A percentile compares a stretch with the other conserved stretches of the same genome.
Conservation (phyloP, 305 asterid species). For the Rubia tinctorum region DNA sequence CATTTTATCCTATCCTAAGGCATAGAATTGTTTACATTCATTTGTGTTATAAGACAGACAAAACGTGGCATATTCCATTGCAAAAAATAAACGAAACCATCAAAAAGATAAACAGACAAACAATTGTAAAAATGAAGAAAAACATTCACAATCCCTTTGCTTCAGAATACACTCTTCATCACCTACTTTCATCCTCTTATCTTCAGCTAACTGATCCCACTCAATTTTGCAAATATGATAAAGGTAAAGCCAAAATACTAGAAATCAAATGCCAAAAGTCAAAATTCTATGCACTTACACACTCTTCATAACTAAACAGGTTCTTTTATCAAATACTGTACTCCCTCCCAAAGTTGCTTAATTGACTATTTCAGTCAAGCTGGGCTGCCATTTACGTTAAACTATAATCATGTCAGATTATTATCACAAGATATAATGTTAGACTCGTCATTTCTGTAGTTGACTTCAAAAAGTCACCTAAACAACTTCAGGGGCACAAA, state of each 20-base stretch:
- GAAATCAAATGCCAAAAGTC: neutral
- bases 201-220: slow-evolving; percentile 8
- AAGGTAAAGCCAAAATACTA: neutral
- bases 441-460: neutral
- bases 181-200: neutral
- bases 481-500: neutral
- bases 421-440: neutral
- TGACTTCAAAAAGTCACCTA: neutral
- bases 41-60: neutral
- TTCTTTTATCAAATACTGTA: neutral
- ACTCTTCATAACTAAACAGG: neutral
- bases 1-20: neutral
- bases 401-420: neutral
- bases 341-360: neutral
- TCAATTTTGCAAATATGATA: neutral
- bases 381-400: neutral
- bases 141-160: neutral
- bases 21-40: neutral
- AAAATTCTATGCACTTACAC: neutral
- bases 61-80: too few relatives aligned
- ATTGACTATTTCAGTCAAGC: neutral
- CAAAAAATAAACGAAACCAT: neutral
- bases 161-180: neutral
- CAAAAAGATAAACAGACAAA: neutral
- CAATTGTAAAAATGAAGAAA: neutral